Percentiles rank a stretch among this genome's conserved stretches.
Conservation (phyloP, 2,329 filamentous ascomycete genomes). For the Neonectria coccinea region DNA sequence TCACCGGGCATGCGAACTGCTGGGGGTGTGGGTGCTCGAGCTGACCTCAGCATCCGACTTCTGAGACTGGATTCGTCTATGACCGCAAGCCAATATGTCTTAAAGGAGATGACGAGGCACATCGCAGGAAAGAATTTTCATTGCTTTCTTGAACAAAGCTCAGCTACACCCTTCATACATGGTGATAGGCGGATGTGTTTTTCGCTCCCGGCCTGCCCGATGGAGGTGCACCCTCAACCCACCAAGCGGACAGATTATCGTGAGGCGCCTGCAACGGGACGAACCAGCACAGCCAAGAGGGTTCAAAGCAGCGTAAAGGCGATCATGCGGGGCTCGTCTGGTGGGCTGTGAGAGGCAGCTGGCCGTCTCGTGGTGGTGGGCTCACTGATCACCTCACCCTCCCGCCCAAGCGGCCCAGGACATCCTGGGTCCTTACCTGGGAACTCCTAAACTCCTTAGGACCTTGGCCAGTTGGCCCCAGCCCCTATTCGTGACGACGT, state of each 20-base stretch:
- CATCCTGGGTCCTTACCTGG: constrained; percentile 7
- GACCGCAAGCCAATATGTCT: constrained; percentile 27
- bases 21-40: constrained; percentile 18
- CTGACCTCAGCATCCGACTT: constrained; percentile 32
- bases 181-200: constrained; percentile 3
- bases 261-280: constrained; percentile 36
- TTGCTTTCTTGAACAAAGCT: constrained; percentile 19
- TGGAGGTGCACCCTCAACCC: constrained; percentile 18
- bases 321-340: constrained; percentile 27
- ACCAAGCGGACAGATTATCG: constrained; percentile 14
- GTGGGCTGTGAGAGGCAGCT: constrained; percentile 34
- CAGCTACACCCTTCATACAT: constrained; percentile 21
- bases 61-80: constrained; percentile 32
- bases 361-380: constrained; percentile 40
- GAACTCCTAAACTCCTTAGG: constrained; percentile 12
- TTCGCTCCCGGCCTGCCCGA: constrained; percentile 30
- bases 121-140: constrained; percentile 25
- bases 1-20: constrained; percentile 24
- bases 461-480: constrained; percentile 18
- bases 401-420: constrained; percentile 24
- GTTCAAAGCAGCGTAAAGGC: constrained; percentile 31
- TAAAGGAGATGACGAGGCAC: constrained; percentile 38
- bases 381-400: constrained; percentile 45
- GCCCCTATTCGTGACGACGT: constrained; percentile 40
- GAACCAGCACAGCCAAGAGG: constrained; percentile 36